Evolutionary conservation across 31 red algal genomes (phyloP).

Genomic region (Endocladia muricata): DNA sequence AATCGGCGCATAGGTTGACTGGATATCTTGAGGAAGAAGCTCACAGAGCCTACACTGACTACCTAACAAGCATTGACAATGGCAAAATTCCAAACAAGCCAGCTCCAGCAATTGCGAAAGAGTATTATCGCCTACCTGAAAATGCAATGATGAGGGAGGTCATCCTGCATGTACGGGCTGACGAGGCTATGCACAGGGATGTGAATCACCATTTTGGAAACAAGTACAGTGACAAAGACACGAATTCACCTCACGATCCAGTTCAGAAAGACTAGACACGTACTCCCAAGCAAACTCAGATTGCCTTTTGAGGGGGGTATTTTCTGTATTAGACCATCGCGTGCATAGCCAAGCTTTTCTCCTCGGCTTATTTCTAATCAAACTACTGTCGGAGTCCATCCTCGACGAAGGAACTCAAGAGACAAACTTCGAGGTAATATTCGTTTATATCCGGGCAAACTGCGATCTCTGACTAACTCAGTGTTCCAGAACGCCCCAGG

Average conservation of each 20-base stretch:
- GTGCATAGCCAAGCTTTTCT: no score
- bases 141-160: slow-evolving; percentile 89
- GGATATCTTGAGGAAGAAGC: slow-evolving; percentile 97
- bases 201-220: slow-evolving; percentile 68
- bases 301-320: no score
- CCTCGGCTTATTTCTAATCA: no score
- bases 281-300: no score
- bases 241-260: slow-evolving; percentile 29
- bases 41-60: slow-evolving; percentile 87
- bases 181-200: slow-evolving; percentile 80
- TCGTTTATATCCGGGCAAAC: no score
- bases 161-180: slow-evolving; percentile 84
- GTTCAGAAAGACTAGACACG: no score
- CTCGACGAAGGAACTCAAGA: no score
- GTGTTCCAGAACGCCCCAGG: no score
- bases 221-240: slow-evolving; percentile 37
- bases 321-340: no score
- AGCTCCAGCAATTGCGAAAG: slow-evolving; percentile 83
- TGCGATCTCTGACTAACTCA: no score
- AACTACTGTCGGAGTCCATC: no score
- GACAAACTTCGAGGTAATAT: no score
- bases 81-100: slow-evolving; percentile 81
- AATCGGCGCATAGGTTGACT: slow-evolving; percentile 81
- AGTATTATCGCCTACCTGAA: slow-evolving; percentile 78
- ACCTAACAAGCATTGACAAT: slow-evolving; percentile 78